Conservation (phyloP, 345 rosid species). For the Salix viminalis region DNA sequence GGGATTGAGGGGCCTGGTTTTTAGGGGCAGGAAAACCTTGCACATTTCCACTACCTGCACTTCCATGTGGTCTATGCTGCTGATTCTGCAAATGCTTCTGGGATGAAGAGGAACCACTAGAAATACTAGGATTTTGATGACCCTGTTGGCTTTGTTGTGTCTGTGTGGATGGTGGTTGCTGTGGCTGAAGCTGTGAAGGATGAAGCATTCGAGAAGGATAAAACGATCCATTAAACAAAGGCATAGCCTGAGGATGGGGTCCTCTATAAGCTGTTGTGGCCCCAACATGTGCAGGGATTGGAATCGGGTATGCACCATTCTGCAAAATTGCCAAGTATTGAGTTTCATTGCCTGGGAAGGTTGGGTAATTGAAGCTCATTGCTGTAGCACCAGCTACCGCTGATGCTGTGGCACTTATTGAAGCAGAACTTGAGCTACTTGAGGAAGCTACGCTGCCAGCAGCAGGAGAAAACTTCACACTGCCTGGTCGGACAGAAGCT, state of each 20-base stretch:
- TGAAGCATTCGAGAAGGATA: conserved; percentile 88
- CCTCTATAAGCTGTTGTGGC: conserved; percentile 69
- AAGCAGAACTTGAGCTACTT: conserved; percentile 39
- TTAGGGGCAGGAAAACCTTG: conserved; percentile 66
- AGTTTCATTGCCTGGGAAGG: conserved; percentile 72
- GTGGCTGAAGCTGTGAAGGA: conserved; percentile 70
- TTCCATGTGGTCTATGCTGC: conserved; percentile 53
- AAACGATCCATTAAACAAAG: conserved; percentile 78
- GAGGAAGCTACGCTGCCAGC: conserved; percentile 39
- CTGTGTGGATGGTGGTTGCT: conserved; percentile 38
- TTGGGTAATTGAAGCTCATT: conserved; percentile 81
- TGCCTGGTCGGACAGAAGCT: conserved; percentile 58
- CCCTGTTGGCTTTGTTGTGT: conserved; percentile 60
- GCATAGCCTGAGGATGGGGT: conserved; percentile 63
- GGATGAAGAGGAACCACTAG: conserved; percentile 66
- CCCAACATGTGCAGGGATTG: conserved; percentile 86
- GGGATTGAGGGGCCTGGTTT: conserved; percentile 48
- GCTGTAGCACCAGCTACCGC: conserved; percentile 59
- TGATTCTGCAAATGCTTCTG: conserved; percentile 81
- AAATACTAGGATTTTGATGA: conserved; percentile 66
- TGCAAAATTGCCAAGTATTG: conserved; percentile 88
- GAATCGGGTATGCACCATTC: conserved; percentile 73
- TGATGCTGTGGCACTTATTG: conserved; percentile 45
- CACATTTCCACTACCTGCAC: conserved; percentile 43
- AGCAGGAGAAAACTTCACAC: conserved; percentile 52